These are phyloP conservation scores for Babjeviella inositovora DNA, from an alignment of 805 yeast species.

Conservation along the genomic window DNA sequence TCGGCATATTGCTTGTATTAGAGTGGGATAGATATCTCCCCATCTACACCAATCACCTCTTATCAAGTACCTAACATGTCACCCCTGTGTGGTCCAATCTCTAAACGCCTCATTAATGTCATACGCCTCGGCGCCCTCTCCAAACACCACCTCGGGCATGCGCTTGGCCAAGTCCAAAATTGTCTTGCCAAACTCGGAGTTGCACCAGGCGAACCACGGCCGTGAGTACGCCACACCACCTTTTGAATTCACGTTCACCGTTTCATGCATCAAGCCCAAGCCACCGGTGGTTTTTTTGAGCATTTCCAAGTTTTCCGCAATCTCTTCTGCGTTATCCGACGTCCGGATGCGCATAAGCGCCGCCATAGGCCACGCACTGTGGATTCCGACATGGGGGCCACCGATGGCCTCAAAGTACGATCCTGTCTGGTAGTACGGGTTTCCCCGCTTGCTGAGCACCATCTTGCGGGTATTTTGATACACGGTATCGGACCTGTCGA, in stretches of 20 bases:
- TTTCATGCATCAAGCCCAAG: conserved; percentile 76
- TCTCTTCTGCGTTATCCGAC: conserved; percentile 55
- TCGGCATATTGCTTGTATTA: too few relatives aligned
- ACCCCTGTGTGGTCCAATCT: too few relatives aligned
- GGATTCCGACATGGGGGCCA: conserved; percentile 79
- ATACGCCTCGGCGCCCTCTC: too few relatives aligned
- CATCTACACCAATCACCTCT: too few relatives aligned
- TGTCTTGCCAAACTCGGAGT: conserved; percentile 80
- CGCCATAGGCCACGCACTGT: conserved; percentile 86
- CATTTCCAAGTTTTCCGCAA: conserved; percentile 25
- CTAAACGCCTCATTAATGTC: too few relatives aligned
- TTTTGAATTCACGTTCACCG: conserved; percentile 45
- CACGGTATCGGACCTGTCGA: conserved; percentile 29
- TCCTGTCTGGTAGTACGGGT: conserved; percentile 66
- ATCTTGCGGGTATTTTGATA: conserved; percentile 70
- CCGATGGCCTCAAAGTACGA: conserved; percentile 60
- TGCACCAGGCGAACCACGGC: conserved; percentile 93
- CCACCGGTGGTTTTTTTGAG: conserved; percentile 52
- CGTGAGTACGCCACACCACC: conserved; percentile 42
- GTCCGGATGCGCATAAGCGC: conserved; percentile 65
- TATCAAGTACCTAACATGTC: too few relatives aligned
- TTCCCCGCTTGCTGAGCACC: conserved; percentile 53
- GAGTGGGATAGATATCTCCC: too few relatives aligned
- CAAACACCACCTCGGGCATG: conserved; percentile 60
- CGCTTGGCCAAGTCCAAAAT: conserved; percentile 59